phyloP scores from a whole-genome alignment of 345 rosid species.

The Aquilaria malaccensis region DNA sequence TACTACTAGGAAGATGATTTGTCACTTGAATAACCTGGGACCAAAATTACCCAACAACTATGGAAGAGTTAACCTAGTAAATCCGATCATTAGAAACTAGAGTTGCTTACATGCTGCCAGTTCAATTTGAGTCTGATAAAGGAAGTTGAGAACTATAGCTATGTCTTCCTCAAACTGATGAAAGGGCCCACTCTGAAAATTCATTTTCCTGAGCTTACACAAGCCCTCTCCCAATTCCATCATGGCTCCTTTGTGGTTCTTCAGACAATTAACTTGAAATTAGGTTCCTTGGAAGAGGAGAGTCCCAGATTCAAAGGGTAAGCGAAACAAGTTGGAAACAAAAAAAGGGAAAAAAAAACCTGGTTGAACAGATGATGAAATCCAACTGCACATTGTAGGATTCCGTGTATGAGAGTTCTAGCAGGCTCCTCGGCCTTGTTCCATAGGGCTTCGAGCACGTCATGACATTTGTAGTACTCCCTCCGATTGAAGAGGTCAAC shows the following conservation, averaged over 20 bases:
- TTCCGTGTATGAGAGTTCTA: slow-evolving; percentile 70
- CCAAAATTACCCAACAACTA: no score
- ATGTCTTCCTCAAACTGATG: slow-evolving; percentile 63
- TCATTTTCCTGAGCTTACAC: slow-evolving; percentile 78
- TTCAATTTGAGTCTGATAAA: slow-evolving; percentile 78
- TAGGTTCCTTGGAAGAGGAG: no score
- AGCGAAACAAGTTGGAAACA: neutral
- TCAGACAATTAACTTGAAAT: neutral
- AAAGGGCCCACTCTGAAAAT: slow-evolving; percentile 63
- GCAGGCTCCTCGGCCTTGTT: slow-evolving; percentile 48
- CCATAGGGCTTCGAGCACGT: slow-evolving; percentile 75
- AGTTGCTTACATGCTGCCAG: slow-evolving; percentile 72
- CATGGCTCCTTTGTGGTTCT: slow-evolving; percentile 96
- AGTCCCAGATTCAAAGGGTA: neutral
- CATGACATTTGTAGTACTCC: slow-evolving; percentile 81
- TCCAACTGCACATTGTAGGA: slow-evolving; percentile 86
- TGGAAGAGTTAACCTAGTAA: no score
- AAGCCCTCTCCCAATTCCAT: slow-evolving; percentile 93
- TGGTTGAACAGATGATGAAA: slow-evolving; percentile 79
- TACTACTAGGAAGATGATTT: no score
- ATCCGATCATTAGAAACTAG: neutral
- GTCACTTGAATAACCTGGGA: no score
- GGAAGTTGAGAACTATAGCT: slow-evolving; percentile 64
- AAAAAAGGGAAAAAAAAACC: slow-evolving; percentile 22
- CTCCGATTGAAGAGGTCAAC: slow-evolving; percentile 56